Percentiles rank a stretch among this genome's conserved stretches.
These are phyloP conservation scores for Zelopaecilomyces penicillatus DNA, from an alignment of 2,329 filamentous ascomycete species.

Conservation along the genomic window DNA sequence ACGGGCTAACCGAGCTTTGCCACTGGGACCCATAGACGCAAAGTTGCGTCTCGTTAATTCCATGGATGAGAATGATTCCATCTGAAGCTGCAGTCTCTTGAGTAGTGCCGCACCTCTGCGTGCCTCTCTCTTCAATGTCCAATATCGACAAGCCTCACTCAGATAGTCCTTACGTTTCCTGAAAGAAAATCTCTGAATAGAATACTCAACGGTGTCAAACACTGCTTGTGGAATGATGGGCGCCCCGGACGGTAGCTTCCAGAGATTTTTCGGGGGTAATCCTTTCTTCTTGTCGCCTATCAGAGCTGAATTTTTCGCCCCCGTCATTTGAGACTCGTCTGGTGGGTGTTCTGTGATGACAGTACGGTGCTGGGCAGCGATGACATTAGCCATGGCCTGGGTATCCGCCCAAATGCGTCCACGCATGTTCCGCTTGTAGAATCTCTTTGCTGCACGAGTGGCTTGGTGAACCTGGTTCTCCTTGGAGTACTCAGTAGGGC, in stretches of 20 bases:
- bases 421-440: constrained; percentile 84
- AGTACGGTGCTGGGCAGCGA: constrained; percentile 64
- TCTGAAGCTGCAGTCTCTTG: constrained; percentile 86
- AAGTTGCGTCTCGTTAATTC: constrained; percentile 94
- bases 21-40: constrained; percentile 83
- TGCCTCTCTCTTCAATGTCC: constrained; percentile 93
- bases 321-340: constrained; percentile 77
- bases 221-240: constrained; percentile 88
- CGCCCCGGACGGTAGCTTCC: constrained; percentile 90
- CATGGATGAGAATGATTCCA: constrained; percentile 96
- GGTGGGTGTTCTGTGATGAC: constrained; percentile 59
- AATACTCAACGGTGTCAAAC: constrained; percentile 75
- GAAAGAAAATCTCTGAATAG: constrained; percentile 69
- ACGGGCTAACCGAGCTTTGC: constrained; percentile 66
- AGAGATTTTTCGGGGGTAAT: constrained; percentile 37
- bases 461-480: constrained; percentile 78
- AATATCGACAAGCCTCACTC: constrained; percentile 90
- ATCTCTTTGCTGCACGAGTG: constrained; percentile 74
- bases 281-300: constrained; percentile 73
- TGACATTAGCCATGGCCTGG: constrained; percentile 70
- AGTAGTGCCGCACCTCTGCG: constrained; percentile 83
- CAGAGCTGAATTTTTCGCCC: constrained; percentile 68
- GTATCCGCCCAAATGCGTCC: constrained; percentile 88
- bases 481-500: constrained; percentile 76
- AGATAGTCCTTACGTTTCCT: constrained; percentile 88